Conservation (phyloP, 2,329 filamentous ascomycete species). For the Huntiella savannae region DNA sequence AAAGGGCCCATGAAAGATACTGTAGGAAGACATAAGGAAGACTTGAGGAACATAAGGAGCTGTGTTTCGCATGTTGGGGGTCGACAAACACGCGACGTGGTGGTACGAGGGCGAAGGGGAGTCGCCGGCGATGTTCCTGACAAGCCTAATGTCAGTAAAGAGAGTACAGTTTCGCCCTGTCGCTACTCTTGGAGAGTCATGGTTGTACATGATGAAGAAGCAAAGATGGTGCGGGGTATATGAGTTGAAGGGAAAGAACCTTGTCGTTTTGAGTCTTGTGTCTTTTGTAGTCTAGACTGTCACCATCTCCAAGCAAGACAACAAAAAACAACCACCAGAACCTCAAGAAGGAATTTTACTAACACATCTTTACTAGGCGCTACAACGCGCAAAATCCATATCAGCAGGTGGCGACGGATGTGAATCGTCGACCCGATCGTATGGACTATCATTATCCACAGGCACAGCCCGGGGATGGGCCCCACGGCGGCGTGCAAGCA, state of each 20-base stretch:
- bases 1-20: slow-evolving; percentile 1
- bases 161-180: too few relatives aligned
- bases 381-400: slow-evolving; percentile 23
- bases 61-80: too few relatives aligned
- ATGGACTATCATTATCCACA: slow-evolving; percentile 23
- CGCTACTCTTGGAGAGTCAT: background rate
- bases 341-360: slow-evolving; percentile 38
- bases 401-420: slow-evolving; percentile 26
- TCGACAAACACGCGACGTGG: too few relatives aligned
- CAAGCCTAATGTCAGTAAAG: too few relatives aligned
- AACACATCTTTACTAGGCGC: slow-evolving; percentile 1
- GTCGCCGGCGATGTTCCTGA: too few relatives aligned
- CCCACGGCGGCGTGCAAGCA: slow-evolving; percentile 20
- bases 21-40: too few relatives aligned
- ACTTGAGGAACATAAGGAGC: background rate
- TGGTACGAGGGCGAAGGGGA: too few relatives aligned
- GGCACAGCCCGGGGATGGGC: slow-evolving; percentile 21
- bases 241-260: too few relatives aligned
- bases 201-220: background rate
- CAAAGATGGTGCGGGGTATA: too few relatives aligned
- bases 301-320: too few relatives aligned
- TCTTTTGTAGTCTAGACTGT: too few relatives aligned
- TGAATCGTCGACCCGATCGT: slow-evolving; percentile 24
- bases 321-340: slow-evolving; percentile 29
- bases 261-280: too few relatives aligned